Conservation (phyloP, 2,329 filamentous ascomycete genomes). For the Aspergillus glaucus region DNA sequence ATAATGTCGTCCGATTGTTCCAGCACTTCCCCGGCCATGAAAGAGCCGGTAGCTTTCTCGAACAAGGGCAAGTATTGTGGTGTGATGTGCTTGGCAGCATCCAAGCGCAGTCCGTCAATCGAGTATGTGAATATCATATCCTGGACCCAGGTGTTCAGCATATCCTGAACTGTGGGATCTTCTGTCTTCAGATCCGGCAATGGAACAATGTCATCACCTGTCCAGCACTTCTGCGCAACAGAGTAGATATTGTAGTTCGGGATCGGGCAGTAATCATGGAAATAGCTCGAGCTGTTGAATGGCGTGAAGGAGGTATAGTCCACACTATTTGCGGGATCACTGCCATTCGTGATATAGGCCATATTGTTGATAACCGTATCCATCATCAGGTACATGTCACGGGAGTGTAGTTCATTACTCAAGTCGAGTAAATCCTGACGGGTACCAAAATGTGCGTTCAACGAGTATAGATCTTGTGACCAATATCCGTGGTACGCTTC, state of each 20-base stretch:
- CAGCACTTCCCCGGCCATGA: conserved; percentile 43
- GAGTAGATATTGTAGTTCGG: conserved; percentile 29
- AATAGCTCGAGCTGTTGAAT: conserved; percentile 21
- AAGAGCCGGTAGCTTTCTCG: conserved; percentile 32
- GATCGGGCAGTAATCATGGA: conserved; percentile 23
- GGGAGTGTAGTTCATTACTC: conserved; percentile 39
- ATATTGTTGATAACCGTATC: conserved; percentile 49
- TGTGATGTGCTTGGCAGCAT: conserved; percentile 44
- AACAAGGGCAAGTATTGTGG: conserved; percentile 38
- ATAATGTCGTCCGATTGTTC: conserved; percentile 31
- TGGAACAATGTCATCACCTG: conserved; percentile 43
- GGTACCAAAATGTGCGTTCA: conserved; percentile 47
- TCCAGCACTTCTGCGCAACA: conserved; percentile 43
- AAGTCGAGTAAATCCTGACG: conserved; percentile 43
- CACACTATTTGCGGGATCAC: conserved; percentile 17
- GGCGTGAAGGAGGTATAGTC: conserved; percentile 22
- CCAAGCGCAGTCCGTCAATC: conserved; percentile 47
- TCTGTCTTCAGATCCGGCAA: conserved; percentile 45
- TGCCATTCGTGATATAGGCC: conserved; percentile 27
- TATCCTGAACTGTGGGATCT: conserved; percentile 32
- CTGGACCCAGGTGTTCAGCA: conserved; percentile 37
- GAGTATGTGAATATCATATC: conserved; percentile 39
- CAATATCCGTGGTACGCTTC: conserved; percentile 49
- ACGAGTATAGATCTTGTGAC: conserved; percentile 41
- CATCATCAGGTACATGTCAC: conserved; percentile 48